Conservation (phyloP, 768 basidiomycete species). For the Tricholoma matsutake region DNA sequence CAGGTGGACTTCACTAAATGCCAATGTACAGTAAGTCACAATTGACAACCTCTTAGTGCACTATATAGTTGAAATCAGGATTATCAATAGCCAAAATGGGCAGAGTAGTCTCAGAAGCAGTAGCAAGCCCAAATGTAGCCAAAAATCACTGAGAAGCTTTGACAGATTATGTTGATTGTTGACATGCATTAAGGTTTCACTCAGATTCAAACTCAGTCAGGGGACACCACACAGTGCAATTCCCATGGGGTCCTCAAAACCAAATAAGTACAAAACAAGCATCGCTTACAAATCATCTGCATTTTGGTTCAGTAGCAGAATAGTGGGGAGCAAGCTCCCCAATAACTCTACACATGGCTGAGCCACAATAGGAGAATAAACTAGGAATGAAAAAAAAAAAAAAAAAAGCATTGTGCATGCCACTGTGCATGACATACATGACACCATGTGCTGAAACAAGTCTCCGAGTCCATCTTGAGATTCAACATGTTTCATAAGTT, state of each 20-base stretch:
- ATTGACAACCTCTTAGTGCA: conserved; percentile 5
- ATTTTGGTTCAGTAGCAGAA: background rate
- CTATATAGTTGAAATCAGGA: conserved; percentile 1
- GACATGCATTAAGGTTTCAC: background rate
- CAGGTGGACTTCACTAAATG: conserved; percentile 10
- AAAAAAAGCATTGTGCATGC: no score
- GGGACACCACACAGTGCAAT: background rate
- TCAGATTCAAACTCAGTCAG: background rate
- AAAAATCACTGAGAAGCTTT: background rate
- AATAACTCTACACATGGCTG: no score
- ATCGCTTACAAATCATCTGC: no score
- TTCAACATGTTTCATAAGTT: no score
- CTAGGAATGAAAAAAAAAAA: no score
- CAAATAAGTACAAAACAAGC: no score
- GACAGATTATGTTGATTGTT: background rate
- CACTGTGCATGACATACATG: no score
- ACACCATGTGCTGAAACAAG: no score
- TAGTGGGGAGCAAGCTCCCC: background rate
- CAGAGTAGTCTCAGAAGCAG: background rate
- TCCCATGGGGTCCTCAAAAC: background rate
- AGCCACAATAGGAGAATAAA: no score
- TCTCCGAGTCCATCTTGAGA: no score
- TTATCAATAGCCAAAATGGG: no score
- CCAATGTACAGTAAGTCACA: background rate
- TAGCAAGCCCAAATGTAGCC: no score